Percentiles rank a stretch among this genome's conserved stretches.
Evolutionary conservation across 164 flowering plant species (phyloP).

Genomic region (Nymphaea thermarum): DNA sequence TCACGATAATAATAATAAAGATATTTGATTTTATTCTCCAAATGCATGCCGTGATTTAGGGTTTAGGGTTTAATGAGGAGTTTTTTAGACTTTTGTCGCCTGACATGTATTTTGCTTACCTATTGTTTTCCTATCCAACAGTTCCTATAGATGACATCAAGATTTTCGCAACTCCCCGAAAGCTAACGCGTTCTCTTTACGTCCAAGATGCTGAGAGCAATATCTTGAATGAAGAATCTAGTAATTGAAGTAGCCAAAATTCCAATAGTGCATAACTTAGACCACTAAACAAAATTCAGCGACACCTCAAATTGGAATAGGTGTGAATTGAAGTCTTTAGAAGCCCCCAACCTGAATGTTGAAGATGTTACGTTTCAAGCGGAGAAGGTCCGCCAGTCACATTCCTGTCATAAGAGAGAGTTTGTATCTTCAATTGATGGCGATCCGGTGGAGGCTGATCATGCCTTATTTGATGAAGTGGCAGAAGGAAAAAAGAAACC

Average conservation of each 20-base stretch:
- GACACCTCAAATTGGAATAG: background rate
- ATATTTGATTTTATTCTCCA: no score
- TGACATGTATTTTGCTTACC: no score
- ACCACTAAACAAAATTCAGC: background rate
- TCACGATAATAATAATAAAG: no score
- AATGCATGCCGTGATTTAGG: no score
- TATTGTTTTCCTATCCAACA: no score
- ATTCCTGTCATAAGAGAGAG: background rate
- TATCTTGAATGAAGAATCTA: background rate
- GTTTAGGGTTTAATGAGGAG: no score
- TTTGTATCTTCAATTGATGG: background rate
- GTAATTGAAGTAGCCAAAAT: background rate
- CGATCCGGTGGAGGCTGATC: background rate
- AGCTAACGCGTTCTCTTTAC: background rate
- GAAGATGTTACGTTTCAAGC: background rate
- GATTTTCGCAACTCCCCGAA: background rate
- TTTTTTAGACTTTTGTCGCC: no score
- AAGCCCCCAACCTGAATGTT: background rate
- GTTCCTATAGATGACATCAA: no score
- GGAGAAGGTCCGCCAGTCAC: background rate
- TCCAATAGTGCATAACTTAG: background rate
- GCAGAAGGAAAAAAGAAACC: background rate
- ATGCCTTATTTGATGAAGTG: background rate
- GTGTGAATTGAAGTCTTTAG: background rate
- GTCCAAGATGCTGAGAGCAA: background rate